Conservation (phyloP, 768 basidiomycete genomes). For the Gloeostereum incarnatum region DNA sequence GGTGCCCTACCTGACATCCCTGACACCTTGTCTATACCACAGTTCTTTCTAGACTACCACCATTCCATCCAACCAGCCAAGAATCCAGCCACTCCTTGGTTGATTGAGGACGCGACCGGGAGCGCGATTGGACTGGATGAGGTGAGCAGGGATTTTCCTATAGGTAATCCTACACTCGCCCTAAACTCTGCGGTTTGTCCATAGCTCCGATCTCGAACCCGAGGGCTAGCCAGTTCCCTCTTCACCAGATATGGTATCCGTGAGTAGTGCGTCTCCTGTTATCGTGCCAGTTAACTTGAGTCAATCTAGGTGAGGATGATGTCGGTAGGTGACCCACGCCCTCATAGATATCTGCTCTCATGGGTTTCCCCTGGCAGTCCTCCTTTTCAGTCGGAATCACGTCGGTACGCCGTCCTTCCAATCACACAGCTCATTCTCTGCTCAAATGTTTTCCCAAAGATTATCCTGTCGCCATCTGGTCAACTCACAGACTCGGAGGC, state of each 20-base stretch:
- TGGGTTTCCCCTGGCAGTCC: constrained; percentile 29
- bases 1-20: constrained; percentile 31
- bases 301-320: constrained; percentile 33
- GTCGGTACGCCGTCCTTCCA: constrained; percentile 29
- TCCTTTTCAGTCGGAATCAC: constrained; percentile 61
- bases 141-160: constrained; percentile 16
- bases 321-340: constrained; percentile 29
- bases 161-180: background rate
- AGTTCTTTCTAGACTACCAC: constrained; percentile 45
- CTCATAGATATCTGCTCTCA: background rate
- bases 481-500: constrained; percentile 45
- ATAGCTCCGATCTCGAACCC: constrained; percentile 29
- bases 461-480: constrained; percentile 48
- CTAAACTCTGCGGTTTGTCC: constrained; percentile 4
- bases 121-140: constrained; percentile 26
- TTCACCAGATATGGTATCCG: constrained; percentile 24
- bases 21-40: constrained; percentile 44
- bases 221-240: constrained; percentile 30
- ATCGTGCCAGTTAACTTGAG: background rate
- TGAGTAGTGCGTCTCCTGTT: constrained; percentile 11
- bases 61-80: constrained; percentile 34
- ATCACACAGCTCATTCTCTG: background rate
- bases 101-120: constrained; percentile 44
- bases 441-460: constrained; percentile 20
- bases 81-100: constrained; percentile 26